Evolutionary conservation across 108 stramenopile species (phyloP).

Genomic region (Discostella pseudostelligera): DNA sequence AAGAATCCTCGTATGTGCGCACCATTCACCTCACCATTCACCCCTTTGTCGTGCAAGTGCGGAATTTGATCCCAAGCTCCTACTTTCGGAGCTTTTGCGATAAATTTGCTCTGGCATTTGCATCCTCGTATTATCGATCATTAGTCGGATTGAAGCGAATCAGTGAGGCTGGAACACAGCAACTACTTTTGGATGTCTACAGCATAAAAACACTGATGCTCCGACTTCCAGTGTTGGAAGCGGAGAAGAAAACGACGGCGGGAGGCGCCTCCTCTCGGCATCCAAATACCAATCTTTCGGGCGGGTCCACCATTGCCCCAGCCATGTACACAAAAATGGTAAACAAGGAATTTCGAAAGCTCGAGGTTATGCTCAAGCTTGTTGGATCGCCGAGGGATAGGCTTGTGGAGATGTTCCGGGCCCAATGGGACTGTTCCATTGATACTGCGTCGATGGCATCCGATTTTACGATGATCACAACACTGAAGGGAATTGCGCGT

Average conservation of each 20-base stretch:
- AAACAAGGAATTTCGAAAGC: slow-evolving; percentile 86
- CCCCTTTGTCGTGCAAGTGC: slow-evolving; percentile 69
- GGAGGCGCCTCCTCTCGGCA: slow-evolving; percentile 11
- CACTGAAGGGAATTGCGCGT: slow-evolving; percentile 89
- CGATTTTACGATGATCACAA: slow-evolving; percentile 88
- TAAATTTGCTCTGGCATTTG: slow-evolving; percentile 89
- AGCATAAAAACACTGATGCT: slow-evolving; percentile 92
- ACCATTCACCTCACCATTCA: slow-evolving; percentile 78
- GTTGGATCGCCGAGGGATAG: slow-evolving; percentile 89
- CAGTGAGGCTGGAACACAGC: slow-evolving; percentile 93
- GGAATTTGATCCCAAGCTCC: slow-evolving; percentile 63
- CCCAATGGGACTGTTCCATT: slow-evolving; percentile 78
- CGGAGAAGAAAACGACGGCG: slow-evolving; percentile 31
- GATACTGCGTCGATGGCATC: slow-evolving; percentile 65
- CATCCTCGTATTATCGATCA: slow-evolving; percentile 66
- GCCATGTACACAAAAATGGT: slow-evolving; percentile 94
- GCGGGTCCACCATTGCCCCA: slow-evolving; percentile 75
- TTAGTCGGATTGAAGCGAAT: slow-evolving; percentile 83
- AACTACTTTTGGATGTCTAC: slow-evolving; percentile 96
- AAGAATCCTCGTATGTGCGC: slow-evolving; percentile 92
- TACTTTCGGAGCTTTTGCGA: slow-evolving; percentile 95
- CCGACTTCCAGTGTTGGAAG: slow-evolving; percentile 77
- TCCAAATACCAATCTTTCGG: slow-evolving; percentile 28
- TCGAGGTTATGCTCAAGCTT: slow-evolving; percentile 96
- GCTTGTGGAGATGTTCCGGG: slow-evolving; percentile 89